Base-by-base conservation (phyloP, 164 flowering plant genomes). In the Paratinospora sagittata region DNA sequence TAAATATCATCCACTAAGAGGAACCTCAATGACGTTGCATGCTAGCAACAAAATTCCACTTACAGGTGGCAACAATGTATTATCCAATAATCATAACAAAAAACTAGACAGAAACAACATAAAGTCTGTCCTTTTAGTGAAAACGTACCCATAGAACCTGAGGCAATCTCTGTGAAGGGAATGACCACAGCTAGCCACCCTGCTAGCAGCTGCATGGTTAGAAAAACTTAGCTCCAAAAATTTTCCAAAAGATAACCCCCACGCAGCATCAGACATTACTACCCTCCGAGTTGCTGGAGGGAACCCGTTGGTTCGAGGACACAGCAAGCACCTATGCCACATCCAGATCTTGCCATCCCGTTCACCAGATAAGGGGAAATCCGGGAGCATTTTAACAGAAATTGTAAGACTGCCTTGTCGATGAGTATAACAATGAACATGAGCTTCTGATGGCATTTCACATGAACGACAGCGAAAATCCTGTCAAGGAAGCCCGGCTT, bases 151-250 rank as follows among this genome's bases (percentile, higher is more conserved):
- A 81, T 93, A 96, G 75, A 96, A 96, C n/a, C 99, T 88, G 77
- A 96, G 97, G 80, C 99, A 96, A 78, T 96, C 99, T 77, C 99
- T 84, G 67, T 96, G 99, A 26, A 96, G 78, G 49, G 98, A 96
- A 84, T 96, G 99, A 49, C 99, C 99, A 85, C 99, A 96, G 77
- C 90, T 90, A 65, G 99, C 98, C 66, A 93, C 97, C 81, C 98
- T 88, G 80, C 98, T 96, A 26, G 98, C 99, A 81, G 99, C 99
- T 27, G 97, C 97, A 85, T 96, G 96, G 80, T 96, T 93, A 68
- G 99, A 96, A 81, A 96, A 93, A 76, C 99, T 96, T 63, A 96
- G 98, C 86, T 96, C 99, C 85, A 96, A 84, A 84, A 96, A 96
- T 73, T 96, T 96, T 68, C 99, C 99, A 75, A 96, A 91, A 19